Conservation (phyloP, 164 flowering plant genomes). For the Macadamia tetraphylla region DNA sequence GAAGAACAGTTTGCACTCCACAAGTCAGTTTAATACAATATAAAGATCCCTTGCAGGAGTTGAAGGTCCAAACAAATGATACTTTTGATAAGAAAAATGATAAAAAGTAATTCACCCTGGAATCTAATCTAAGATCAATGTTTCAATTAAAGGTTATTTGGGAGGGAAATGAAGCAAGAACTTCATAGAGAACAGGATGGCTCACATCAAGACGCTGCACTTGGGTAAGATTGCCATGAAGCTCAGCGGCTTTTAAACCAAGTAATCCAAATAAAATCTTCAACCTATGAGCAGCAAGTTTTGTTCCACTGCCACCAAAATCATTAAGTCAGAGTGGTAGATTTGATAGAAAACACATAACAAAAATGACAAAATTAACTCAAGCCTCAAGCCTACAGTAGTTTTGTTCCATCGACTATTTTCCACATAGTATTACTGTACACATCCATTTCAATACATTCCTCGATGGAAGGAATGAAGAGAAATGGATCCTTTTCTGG, state of each 20-base stretch:
- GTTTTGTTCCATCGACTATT: background rate
- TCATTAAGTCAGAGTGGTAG: slow-evolving; percentile 1
- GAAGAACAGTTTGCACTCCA: too few relatives aligned
- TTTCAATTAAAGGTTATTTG: too few relatives aligned
- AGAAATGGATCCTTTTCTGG: background rate
- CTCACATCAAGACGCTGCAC: slow-evolving; percentile 91
- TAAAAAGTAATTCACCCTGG: too few relatives aligned
- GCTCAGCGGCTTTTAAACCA: slow-evolving; percentile 89
- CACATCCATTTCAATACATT: background rate
- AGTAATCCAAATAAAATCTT: slow-evolving; percentile 86
- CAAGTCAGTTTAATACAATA: too few relatives aligned
- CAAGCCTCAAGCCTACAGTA: background rate
- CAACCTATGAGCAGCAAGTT: slow-evolving; percentile 87
- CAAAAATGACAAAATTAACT: background rate
- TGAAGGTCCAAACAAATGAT: too few relatives aligned
- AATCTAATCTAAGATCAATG: too few relatives aligned
- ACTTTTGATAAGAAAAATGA: too few relatives aligned
- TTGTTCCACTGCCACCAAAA: slow-evolving; percentile 73
- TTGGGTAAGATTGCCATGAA: slow-evolving; percentile 95
- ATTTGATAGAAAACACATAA: background rate
- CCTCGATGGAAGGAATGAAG: background rate
- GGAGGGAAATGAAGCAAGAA: too few relatives aligned
- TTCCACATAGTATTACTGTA: background rate
- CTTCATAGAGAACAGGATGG: background rate
- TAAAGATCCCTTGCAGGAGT: too few relatives aligned